These are phyloP conservation scores for Krasilnikovozyma curviuscula DNA, from an alignment of 768 basidiomycete species.

Conservation along the genomic window DNA sequence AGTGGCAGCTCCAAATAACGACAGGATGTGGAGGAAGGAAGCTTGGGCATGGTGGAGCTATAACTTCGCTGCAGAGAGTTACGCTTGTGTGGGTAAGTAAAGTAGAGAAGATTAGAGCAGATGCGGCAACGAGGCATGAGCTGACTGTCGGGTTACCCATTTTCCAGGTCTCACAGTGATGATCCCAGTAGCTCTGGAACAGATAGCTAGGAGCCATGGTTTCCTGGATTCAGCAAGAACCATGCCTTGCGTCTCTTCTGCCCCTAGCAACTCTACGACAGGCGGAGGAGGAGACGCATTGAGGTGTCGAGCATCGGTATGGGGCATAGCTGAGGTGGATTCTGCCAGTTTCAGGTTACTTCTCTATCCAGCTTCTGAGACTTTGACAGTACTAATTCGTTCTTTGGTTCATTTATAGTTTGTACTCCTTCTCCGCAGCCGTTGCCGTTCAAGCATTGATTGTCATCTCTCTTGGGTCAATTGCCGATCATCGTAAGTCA, in stretches of 20 bases:
- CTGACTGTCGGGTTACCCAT: not conserved
- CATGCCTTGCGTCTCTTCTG: not conserved
- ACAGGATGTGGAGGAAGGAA: slow-evolving; percentile 3
- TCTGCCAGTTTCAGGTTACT: slow-evolving; percentile 72
- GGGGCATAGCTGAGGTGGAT: not conserved
- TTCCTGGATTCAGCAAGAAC: not conserved
- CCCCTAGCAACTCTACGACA: not conserved
- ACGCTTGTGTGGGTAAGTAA: slow-evolving; percentile 2
- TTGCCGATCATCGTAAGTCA: slow-evolving; percentile 69
- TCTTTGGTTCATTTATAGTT: slow-evolving; percentile 30
- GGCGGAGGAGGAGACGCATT: not conserved
- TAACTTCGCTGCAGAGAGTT: slow-evolving; percentile 7
- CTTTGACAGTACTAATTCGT: not conserved
- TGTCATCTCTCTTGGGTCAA: slow-evolving; percentile 80
- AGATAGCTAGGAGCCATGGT: not conserved
- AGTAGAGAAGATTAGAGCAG: not conserved
- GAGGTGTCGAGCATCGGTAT: not conserved
- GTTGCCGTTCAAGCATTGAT: slow-evolving; percentile 81
- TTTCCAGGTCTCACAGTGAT: slow-evolving; percentile 37
- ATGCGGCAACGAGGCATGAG: no score
- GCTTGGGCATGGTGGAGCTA: slow-evolving; percentile 6
- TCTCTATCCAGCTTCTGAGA: not conserved
- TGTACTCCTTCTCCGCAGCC: slow-evolving; percentile 72
- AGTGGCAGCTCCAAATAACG: slow-evolving; percentile 5
- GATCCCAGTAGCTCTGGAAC: not conserved